Percentiles rank a stretch among this genome's conserved stretches.
Conservation (phyloP, 139 green algal genomes). For the Trebouxia sp. region DNA sequence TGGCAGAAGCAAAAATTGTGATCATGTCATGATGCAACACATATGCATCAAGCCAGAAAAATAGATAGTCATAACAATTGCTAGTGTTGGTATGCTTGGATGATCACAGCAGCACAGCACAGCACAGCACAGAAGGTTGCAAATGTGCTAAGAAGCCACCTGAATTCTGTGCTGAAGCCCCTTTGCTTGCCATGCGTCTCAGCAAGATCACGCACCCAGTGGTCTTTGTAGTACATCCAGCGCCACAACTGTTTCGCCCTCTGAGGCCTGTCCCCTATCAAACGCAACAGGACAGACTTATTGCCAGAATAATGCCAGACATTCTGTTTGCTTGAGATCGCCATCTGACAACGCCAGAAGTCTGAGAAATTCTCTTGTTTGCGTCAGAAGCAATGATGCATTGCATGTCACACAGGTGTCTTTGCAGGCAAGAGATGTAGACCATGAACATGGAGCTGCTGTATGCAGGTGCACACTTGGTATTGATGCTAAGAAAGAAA, state of each 20-base stretch:
- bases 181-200: constrained; percentile 56
- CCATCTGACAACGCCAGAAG: background rate
- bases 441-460: too few relatives aligned
- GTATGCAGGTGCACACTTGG: too few relatives aligned
- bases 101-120: too few relatives aligned
- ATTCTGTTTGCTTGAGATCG: background rate
- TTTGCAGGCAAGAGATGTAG: background rate
- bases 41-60: too few relatives aligned
- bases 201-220: constrained; percentile 53
- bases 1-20: background rate
- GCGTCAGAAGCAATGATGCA: background rate
- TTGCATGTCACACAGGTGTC: background rate
- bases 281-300: too few relatives aligned
- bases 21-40: too few relatives aligned
- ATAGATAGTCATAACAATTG: too few relatives aligned
- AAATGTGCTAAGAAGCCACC: background rate
- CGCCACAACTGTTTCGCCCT: constrained; percentile 81
- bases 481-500: too few relatives aligned
- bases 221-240: constrained; percentile 79
- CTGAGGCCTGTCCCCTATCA: constrained; percentile 49
- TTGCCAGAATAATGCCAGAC: background rate
- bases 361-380: background rate
- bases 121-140: too few relatives aligned
- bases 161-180: constrained; percentile 62
- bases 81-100: too few relatives aligned